Base-by-base conservation (phyloP, 2,329 filamentous ascomycete species). In the Ophiostoma himal-ulmi region DNA sequence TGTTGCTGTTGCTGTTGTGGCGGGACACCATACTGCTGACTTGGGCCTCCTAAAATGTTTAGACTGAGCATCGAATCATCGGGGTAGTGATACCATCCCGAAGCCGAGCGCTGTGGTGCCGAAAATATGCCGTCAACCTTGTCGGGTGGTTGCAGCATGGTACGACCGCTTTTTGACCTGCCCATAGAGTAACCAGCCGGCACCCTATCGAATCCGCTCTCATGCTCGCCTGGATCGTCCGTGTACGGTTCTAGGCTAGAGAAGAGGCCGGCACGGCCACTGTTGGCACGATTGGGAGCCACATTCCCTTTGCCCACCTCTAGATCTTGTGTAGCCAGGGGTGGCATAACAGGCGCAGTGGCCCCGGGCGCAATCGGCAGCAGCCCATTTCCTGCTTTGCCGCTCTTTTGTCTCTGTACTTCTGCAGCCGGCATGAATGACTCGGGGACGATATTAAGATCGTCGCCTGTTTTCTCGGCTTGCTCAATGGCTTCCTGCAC, bases 381-480 rank as follows among this genome's bases (percentile, higher is more conserved):
- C 13, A 37, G 4, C 20, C 62, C 20, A 5, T 75, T 75, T n/a
- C 74, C 75, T 20, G 41, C 22, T 62, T 76, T 73, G 62, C 74
- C 73, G 17, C 75, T 74, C 70, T 78, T 78, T 57, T 75, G 76
- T 72, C 70, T 72, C 75, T 78, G 76, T 73, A 77, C 73, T 76
- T 78, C 79, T 10, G 86, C 86, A 68, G 86, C 86, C 0, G 83
- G 84, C 70, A 85, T 86, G 81, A 97, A 97, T 0, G 92, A 93
- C 78, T 96, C 92, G 0, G 94, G 91, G 11, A 96, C 88, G 68
- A 97, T 86, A 75, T 97, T 97, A 70, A 97, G 86, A 74, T 97
- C 94, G 76, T 98, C 93, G 0, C 93, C 94, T 13, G 85, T 84
- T 66, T 89, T 85, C 76, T 91, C 88, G 20, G 94, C 93, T 74